These are phyloP conservation scores for Neurospora discreta DNA, from an alignment of 495 filamentous ascomycete genomes.

Conservation along the genomic window DNA sequence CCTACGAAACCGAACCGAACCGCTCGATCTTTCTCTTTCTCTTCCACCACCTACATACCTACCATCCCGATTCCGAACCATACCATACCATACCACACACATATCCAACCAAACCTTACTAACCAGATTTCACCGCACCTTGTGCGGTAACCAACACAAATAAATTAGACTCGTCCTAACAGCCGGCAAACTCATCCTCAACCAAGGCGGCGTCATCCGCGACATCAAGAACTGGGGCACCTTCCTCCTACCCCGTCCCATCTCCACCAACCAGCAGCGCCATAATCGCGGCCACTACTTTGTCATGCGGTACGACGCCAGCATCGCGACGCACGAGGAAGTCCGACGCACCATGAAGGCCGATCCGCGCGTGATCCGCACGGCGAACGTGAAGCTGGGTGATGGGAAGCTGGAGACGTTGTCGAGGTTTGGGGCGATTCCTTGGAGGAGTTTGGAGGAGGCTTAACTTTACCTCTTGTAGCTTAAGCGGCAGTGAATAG, in stretches of 20 bases:
- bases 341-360: slow-evolving; percentile 66
- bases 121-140: too few relatives aligned
- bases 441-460: slow-evolving; percentile 34
- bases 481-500: too few relatives aligned
- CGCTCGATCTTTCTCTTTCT: too few relatives aligned
- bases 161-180: slow-evolving; percentile 71
- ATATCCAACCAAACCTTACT: too few relatives aligned
- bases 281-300: slow-evolving; percentile 89
- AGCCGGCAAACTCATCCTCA: slow-evolving; percentile 72
- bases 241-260: slow-evolving; percentile 67
- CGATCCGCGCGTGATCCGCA: slow-evolving; percentile 84
- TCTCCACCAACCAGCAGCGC: slow-evolving; percentile 63
- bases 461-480: too few relatives aligned
- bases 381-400: slow-evolving; percentile 77
- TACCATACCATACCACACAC: too few relatives aligned
- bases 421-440: slow-evolving; percentile 48
- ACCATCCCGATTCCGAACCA: not conserved
- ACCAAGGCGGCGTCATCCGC: slow-evolving; percentile 79
- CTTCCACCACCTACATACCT: too few relatives aligned
- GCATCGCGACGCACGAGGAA: slow-evolving; percentile 54
- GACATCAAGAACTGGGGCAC: slow-evolving; percentile 90
- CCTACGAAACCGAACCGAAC: too few relatives aligned
- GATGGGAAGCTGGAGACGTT: slow-evolving; percentile 58
- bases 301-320: slow-evolving; percentile 88
- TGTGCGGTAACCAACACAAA: not conserved